Conservation (phyloP, 345 rosid species). For the Anacardium occidentale region DNA sequence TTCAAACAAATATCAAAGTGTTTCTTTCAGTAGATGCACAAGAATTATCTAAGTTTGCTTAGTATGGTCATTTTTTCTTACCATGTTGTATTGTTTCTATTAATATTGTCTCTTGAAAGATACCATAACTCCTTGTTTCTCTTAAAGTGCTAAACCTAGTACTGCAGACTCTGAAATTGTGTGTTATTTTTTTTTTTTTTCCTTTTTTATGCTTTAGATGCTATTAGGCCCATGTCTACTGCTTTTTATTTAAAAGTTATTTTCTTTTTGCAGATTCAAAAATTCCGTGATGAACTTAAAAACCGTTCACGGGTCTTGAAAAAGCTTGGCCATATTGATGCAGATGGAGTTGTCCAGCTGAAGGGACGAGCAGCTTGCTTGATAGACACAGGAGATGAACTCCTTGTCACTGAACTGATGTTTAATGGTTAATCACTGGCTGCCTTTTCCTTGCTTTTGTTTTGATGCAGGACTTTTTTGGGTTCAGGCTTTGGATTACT, state of each 20-base stretch:
- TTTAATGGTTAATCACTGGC: constrained; percentile 64
- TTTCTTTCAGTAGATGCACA: background rate
- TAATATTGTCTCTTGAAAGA: background rate
- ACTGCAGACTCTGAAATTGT: background rate
- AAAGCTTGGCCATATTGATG: constrained; percentile 92
- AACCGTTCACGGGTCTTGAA: constrained; percentile 91
- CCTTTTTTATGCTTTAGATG: background rate
- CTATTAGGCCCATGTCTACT: background rate
- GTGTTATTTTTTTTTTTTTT: background rate
- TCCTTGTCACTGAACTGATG: constrained; percentile 97
- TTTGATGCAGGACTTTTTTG: background rate
- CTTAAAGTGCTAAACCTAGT: background rate
- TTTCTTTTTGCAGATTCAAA: constrained; percentile 70
- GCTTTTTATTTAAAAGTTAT: background rate
- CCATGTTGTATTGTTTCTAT: background rate
- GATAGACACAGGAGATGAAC: constrained; percentile 98
- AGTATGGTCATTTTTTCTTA: background rate
- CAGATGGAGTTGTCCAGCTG: constrained; percentile 81
- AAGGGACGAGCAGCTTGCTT: constrained; percentile 99
- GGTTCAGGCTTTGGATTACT: too few relatives aligned
- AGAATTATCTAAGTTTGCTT: background rate
- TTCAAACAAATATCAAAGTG: background rate
- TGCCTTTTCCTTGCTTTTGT: constrained; percentile 9
- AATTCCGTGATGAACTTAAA: constrained; percentile 86
- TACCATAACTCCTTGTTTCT: background rate